A percentile compares a stretch with the other conserved stretches of the same genome.
Conservation (phyloP, 345 rosid genomes). For the Theobroma cacao region DNA sequence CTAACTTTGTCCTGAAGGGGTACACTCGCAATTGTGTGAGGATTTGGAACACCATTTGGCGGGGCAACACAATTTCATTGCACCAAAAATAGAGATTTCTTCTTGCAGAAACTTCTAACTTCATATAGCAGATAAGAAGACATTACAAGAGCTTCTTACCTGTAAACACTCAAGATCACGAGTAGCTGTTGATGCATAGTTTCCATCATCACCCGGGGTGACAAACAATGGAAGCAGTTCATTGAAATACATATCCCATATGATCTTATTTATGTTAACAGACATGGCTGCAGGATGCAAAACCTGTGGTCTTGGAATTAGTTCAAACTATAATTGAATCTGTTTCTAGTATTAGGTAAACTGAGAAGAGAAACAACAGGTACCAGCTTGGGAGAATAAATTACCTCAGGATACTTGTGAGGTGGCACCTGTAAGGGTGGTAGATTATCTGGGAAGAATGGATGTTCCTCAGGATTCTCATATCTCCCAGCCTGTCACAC, state of each 20-base stretch:
- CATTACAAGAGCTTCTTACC: constrained; percentile 28
- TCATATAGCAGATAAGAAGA: neutral
- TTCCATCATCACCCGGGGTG: constrained; percentile 69
- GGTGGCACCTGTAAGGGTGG: constrained; percentile 44
- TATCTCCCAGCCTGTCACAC: constrained; percentile 69
- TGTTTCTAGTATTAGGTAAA: neutral
- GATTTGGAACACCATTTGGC: neutral
- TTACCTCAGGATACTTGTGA: constrained; percentile 49
- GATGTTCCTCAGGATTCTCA: constrained; percentile 74
- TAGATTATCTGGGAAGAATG: constrained; percentile 66
- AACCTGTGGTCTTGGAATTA: constrained; percentile 33
- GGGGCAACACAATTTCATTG: neutral
- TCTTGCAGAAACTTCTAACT: neutral
- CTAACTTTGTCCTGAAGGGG: neutral
- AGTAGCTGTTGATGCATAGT: constrained; percentile 69
- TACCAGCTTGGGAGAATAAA: neutral
- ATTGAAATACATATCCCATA: constrained; percentile 69
- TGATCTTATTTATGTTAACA: constrained; percentile 54
- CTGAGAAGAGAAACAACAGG: neutral
- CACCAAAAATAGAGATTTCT: neutral
- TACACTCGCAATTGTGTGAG: neutral
- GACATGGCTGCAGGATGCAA: constrained; percentile 60
- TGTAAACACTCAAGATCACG: constrained; percentile 73
- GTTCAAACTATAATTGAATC: neutral
- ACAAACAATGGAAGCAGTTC: constrained; percentile 73